A percentile compares a stretch with the other conserved stretches of the same genome.
These are phyloP conservation scores for Penicillium pancosmium DNA, from an alignment of 495 filamentous ascomycete species.

Conservation along the genomic window DNA sequence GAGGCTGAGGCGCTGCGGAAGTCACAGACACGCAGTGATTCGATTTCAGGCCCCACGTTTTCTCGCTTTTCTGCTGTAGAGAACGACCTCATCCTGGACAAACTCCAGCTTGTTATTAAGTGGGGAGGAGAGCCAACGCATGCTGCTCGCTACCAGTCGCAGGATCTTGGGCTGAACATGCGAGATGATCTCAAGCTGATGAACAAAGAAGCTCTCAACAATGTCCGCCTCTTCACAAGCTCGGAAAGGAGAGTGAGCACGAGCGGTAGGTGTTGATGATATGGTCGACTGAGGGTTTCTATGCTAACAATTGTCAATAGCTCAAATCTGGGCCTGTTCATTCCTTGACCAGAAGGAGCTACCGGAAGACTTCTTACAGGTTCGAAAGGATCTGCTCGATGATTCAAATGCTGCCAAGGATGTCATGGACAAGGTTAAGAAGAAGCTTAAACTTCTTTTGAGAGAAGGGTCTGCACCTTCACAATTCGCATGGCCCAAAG, in stretches of 20 bases:
- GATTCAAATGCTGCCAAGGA: constrained; percentile 99
- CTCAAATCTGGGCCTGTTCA: constrained; percentile 92
- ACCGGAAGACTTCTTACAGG: constrained; percentile 77
- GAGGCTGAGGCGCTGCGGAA: constrained; percentile 34
- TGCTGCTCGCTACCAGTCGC: constrained; percentile 91
- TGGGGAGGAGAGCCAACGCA: constrained; percentile 99
- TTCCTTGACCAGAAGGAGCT: constrained; percentile 89
- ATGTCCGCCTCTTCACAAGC: constrained; percentile 91
- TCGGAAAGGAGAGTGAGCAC: constrained; percentile 93
- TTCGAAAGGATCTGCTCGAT: constrained; percentile 93
- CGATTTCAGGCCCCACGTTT: constrained; percentile 81
- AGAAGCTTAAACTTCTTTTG: constrained; percentile 91
- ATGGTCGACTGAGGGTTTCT: not conserved
- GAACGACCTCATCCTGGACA: constrained; percentile 87
- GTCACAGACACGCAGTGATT: constrained; percentile 71
- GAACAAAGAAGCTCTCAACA: constrained; percentile 86
- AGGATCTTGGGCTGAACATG: constrained; percentile 93
- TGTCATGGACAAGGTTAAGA: constrained; percentile 99
- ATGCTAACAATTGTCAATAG: constrained; percentile 39
- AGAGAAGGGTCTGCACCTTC: constrained; percentile 87
- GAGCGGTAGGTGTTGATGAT: constrained; percentile 58
- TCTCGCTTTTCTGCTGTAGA: constrained; percentile 88
- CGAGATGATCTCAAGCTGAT: constrained; percentile 91
- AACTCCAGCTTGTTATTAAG: constrained; percentile 96
- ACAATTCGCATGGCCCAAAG: constrained; percentile 96